Base-by-base conservation (phyloP, 2,329 filamentous ascomycete species). In the Sporothrix variecibatus region DNA sequence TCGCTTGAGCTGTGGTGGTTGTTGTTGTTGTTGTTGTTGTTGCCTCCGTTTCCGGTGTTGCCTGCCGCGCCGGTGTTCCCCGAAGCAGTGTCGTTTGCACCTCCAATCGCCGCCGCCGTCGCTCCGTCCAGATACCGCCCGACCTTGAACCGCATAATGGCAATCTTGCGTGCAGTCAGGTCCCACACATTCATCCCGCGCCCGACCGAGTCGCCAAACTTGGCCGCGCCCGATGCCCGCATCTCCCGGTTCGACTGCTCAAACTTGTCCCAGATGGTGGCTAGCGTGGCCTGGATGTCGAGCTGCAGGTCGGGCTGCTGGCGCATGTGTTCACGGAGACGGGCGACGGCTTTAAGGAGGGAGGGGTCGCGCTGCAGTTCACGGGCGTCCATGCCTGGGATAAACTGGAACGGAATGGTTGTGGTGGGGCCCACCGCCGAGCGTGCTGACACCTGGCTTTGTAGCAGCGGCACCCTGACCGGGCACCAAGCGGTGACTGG, bases 151-250 rank as follows among this genome's bases (percentile, higher is more conserved):
- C 82, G 83, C 0, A 84, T 84, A 46, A 87, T 84, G 26, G 82
- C 81, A 0, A 88, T 79, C 62, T 87, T 87, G 51, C 84, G 82
- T 0, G 86, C 83, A 0, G 84, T 84, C 75, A 87, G 79, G 6
- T 84, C 85, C 86, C 86, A 88, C 0, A 87, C 77, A 65, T 85
- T 86, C 71, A 84, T 83, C 72, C 81, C 81, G 0, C 77, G 78
- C n/a, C 79, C 82, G 0, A 78, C 81, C 67, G 72, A 67, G 72
- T 77, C 74, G 51, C 76, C 76, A 28, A 74, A 76, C 49, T 75
- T 76, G 71, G 72, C 71, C 3, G 79, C 76, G 2, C 81, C 79
- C 0, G 78, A 77, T 1, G 79, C 78, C 2, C 82, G 80, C 15
- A 85, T 80, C 0, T 81, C 78, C 1, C 80, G 79, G 69, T 83